Evolutionary conservation across 139 green algal genomes (phyloP).

Genomic region (Chlorella sp.): DNA sequence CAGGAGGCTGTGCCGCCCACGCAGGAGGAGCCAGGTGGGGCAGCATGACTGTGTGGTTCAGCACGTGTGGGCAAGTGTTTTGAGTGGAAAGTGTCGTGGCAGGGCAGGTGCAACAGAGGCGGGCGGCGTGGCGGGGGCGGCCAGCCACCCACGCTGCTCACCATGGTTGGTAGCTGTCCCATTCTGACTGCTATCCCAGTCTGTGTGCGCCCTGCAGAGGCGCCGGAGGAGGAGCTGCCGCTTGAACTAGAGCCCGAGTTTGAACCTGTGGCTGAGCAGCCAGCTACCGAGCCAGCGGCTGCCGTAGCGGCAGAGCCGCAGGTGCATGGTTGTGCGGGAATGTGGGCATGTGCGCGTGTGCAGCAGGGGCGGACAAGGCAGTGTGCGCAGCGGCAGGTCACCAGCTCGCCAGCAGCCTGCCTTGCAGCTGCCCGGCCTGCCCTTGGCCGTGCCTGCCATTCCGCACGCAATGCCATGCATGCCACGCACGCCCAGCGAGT

Average conservation of each 20-base stretch:
- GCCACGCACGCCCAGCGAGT: too few relatives aligned
- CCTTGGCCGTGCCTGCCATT: neutral
- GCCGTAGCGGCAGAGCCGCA: neutral
- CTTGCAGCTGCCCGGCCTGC: neutral
- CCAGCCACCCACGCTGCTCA: neutral
- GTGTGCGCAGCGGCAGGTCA: neutral
- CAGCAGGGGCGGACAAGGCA: neutral
- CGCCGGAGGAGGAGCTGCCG: neutral
- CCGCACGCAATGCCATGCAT: too few relatives aligned
- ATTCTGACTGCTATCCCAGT: neutral
- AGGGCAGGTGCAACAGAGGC: neutral
- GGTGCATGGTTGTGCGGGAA: neutral
- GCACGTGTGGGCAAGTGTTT: neutral
- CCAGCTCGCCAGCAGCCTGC: neutral
- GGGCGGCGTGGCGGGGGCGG: neutral
- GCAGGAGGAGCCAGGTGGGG: conserved; percentile 28
- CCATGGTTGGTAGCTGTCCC: neutral
- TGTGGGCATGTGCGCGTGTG: neutral
- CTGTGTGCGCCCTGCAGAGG: neutral
- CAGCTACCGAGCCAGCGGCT: conserved; percentile 2
- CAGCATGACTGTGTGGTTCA: neutral
- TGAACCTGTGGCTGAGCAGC: neutral
- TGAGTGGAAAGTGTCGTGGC: neutral
- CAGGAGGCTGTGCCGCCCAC: conserved; percentile 13
- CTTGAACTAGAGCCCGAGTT: neutral